These are phyloP conservation scores for Ambrosia artemisiifolia DNA, from an alignment of 129 eudicot genomes.

Conservation along the genomic window DNA sequence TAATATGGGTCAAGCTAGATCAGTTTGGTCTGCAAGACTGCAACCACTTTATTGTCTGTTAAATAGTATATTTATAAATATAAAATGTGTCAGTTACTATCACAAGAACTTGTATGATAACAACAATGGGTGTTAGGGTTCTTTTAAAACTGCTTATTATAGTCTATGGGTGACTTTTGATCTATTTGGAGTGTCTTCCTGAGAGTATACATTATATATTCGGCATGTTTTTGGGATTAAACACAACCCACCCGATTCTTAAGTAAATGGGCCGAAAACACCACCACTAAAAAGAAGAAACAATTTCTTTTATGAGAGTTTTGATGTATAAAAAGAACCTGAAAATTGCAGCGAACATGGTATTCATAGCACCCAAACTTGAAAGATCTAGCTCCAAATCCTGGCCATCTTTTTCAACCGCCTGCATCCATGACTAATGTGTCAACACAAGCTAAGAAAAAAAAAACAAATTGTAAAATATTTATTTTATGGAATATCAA, in stretches of 20 bases:
- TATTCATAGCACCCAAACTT: constrained; percentile 90
- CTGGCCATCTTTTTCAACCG: constrained; percentile 79
- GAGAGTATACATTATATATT: too few relatives aligned
- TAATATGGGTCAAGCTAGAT: not conserved
- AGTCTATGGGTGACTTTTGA: not conserved
- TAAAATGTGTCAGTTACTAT: not conserved
- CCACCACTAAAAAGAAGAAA: not conserved
- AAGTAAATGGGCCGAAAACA: not conserved
- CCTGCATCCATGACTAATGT: constrained; percentile 42
- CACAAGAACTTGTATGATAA: not conserved
- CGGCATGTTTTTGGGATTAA: not conserved
- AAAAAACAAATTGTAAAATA: not conserved
- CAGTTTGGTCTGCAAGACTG: not conserved
- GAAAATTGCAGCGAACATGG: constrained; percentile 94
- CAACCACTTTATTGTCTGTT: not conserved
- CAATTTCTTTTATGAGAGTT: not conserved
- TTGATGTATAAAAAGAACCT: constrained; percentile 42
- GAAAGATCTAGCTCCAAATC: constrained; percentile 97
- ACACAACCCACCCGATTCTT: not conserved
- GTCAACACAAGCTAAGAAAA: constrained; percentile 7
- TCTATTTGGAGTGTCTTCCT: not conserved
- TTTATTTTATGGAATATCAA: not conserved
- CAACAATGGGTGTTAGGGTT: not conserved
- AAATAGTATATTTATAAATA: not conserved
- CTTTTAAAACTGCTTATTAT: not conserved